phyloP scores from a whole-genome alignment of 2,329 filamentous ascomycete genomes.

The Coleophoma crateriformis region DNA sequence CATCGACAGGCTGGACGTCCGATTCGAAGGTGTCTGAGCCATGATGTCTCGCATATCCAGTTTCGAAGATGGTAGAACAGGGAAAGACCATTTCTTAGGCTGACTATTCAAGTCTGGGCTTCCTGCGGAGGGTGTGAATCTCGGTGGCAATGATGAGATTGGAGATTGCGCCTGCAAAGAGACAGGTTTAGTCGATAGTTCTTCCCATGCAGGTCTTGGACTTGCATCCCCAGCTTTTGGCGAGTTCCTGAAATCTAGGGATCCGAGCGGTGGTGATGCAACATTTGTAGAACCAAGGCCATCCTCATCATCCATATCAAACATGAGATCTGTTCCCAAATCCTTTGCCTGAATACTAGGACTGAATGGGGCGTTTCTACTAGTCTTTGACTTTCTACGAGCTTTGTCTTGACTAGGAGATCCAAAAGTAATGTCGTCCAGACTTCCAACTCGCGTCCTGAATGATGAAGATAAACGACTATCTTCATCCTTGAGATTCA shows the following conservation, averaged over 20 bases:
- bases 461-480: slow-evolving; percentile 54
- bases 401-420: slow-evolving; percentile 30
- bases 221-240: background rate
- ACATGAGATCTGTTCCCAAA: slow-evolving; percentile 75
- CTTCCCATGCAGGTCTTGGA: slow-evolving; percentile 11
- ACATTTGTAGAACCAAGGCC: slow-evolving; percentile 7
- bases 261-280: slow-evolving; percentile 6
- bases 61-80: slow-evolving; percentile 21
- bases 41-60: slow-evolving; percentile 75
- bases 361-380: slow-evolving; percentile 52
- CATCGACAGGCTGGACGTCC: slow-evolving; percentile 45
- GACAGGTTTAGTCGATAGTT: background rate
- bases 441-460: slow-evolving; percentile 52
- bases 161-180: slow-evolving; percentile 2
- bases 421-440: slow-evolving; percentile 52
- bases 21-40: slow-evolving; percentile 52
- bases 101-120: slow-evolving; percentile 3
- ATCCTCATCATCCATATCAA: slow-evolving; percentile 77
- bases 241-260: slow-evolving; percentile 2
- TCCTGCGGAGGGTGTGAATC: background rate
- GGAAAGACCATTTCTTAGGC: slow-evolving; percentile 24
- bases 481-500: slow-evolving; percentile 59
- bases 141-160: background rate
- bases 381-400: slow-evolving; percentile 40
- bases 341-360: slow-evolving; percentile 64